phyloP scores from a whole-genome alignment of 2,329 filamentous ascomycete genomes.

The Curvularia lunata region DNA sequence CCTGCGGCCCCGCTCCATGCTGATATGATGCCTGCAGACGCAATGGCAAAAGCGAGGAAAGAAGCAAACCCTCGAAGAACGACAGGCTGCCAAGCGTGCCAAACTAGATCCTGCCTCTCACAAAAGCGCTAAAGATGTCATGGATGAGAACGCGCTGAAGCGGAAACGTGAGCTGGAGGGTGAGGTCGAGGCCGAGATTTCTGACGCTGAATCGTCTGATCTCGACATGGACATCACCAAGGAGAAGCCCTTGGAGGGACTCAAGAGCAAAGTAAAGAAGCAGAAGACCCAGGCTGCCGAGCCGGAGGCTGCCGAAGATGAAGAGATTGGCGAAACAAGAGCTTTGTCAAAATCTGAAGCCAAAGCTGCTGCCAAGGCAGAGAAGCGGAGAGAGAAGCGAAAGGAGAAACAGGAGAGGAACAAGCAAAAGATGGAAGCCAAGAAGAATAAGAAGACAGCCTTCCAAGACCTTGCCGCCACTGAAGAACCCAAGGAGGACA shows the following conservation, averaged over 20 bases:
- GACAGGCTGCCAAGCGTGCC: slow-evolving; percentile 67
- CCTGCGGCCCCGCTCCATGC: slow-evolving; percentile 13
- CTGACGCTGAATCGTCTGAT: slow-evolving; percentile 39
- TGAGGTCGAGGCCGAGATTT: slow-evolving; percentile 51
- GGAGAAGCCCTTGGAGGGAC: slow-evolving; percentile 49
- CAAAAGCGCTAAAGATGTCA: slow-evolving; percentile 90
- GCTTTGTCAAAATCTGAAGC: slow-evolving; percentile 46
- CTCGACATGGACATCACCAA: slow-evolving; percentile 45
- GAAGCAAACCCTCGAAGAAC: slow-evolving; percentile 92
- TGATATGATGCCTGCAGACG: slow-evolving; percentile 62
- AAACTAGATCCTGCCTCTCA: slow-evolving; percentile 91
- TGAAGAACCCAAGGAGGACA: slow-evolving; percentile 34
- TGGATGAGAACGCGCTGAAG: slow-evolving; percentile 83
- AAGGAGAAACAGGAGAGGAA: slow-evolving; percentile 54
- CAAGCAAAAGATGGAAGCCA: slow-evolving; percentile 46
- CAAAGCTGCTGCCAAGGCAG: slow-evolving; percentile 52
- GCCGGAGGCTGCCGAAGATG: slow-evolving; percentile 39
- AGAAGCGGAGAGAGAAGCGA: slow-evolving; percentile 55
- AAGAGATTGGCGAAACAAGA: slow-evolving; percentile 50
- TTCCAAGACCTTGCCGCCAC: slow-evolving; percentile 35
- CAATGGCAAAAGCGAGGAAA: slow-evolving; percentile 90
- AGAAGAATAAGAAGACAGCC: slow-evolving; percentile 40
- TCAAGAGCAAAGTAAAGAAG: slow-evolving; percentile 52
- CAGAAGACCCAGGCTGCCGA: slow-evolving; percentile 48
- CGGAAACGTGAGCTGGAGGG: slow-evolving; percentile 73